Base-by-base conservation (phyloP, 495 filamentous ascomycete genomes). In the Lasiosphaeria miniovina region DNA sequence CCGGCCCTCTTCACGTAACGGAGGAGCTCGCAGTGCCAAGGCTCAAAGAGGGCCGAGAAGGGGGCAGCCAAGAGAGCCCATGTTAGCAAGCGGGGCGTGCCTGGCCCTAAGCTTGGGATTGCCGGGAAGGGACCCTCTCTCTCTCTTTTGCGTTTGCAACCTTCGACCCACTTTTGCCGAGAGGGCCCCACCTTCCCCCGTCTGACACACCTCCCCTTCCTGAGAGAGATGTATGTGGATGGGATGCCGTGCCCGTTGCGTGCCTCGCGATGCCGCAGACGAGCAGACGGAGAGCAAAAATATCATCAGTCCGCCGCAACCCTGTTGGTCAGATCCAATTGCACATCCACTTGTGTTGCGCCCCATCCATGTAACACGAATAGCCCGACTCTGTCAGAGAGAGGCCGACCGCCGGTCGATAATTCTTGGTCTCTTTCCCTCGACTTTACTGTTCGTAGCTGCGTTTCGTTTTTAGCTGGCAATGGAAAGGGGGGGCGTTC, bases 311-410 rank as follows among this genome's bases (percentile, higher is more conserved):
- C 11, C 36, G 24, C 32, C 17, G 45, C 45, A 36, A 33, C 15
- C n/a, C 14, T 57, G 34, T 43, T 57, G 55, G 55, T 40, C 55
- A 45, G 43, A 31, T 49, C 45, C 48, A 52, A 52, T 52, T 59
- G 54, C 41, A 32, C 32, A 17, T 46, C 12, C 12, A n/a, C 12
- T 46, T 56, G 56, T 35, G 45, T 41, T 52, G 56, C 56, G 43
- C n/a, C 45, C 11, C 24, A 24, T 24, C 24, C 24, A 24, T 24
- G 24, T 24, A 24, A 24, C 24, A 24, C 24, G 24, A 24, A 24
- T 46, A 5, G 43, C 11, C 12, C 15, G 12, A 46, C 43, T n/a
- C 43, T 11, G 15, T 46, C 43, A 46, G 43, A 46, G 43, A 46
- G 12, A 4, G 15, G 43, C 12, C 15, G 43, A 46, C 12, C 4